Conservation (phyloP, 306 rosid genomes). For the Fragaria iinumae region DNA sequence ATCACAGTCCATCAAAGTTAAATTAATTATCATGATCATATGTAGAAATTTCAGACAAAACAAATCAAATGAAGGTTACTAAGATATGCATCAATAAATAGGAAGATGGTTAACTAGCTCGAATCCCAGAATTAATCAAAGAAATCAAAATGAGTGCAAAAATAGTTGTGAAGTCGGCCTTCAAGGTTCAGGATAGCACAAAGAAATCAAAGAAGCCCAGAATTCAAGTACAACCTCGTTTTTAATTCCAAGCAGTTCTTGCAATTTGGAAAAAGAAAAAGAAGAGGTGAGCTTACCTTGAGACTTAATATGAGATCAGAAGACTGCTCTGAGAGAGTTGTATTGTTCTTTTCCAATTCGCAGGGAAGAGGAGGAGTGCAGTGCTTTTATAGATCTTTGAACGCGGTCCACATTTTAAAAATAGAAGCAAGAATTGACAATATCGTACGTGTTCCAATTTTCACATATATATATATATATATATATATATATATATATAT, state of each 20-base stretch:
- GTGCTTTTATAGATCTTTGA: conserved; percentile 17
- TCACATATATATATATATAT: background rate
- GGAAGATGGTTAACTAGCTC: background rate
- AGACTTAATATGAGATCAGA: background rate
- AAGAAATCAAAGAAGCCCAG: conserved; percentile 1
- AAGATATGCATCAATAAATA: background rate
- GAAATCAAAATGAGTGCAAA: background rate
- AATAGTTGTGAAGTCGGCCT: background rate
- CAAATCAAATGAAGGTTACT: background rate
- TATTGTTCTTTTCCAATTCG: conserved; percentile 3
- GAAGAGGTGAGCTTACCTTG: conserved; percentile 18
- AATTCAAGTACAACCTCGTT: background rate
- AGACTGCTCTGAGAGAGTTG: background rate
- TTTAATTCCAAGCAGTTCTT: background rate
- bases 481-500: too few species aligned
- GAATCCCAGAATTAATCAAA: background rate
- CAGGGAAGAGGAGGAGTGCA: background rate
- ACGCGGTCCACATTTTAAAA: conserved; percentile 27
- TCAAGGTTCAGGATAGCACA: background rate
- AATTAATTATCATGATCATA: background rate
- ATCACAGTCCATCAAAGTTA: background rate
- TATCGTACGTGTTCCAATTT: conserved; percentile 9
- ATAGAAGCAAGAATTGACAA: background rate
- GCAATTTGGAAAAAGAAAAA: background rate
- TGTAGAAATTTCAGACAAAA: background rate